Base-by-base conservation (phyloP, 2,329 filamentous ascomycete species). In the Colletotrichum destructivum region DNA sequence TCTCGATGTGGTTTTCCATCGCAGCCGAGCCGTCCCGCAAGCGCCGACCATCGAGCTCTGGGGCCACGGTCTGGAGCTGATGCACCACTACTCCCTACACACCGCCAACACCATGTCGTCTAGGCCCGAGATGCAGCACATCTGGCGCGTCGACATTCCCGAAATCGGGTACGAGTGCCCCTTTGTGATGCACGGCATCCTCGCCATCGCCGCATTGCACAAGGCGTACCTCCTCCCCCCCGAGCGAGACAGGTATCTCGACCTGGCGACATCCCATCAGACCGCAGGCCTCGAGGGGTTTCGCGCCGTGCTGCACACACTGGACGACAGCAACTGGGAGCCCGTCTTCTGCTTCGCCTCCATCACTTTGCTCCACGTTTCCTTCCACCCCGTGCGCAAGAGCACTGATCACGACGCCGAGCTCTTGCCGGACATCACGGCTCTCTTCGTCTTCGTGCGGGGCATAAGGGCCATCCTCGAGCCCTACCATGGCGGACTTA, bases 281-380 rank as follows among this genome's bases (percentile, higher is more conserved):
- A 79, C 77, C 2, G 64, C 79, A 2, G 78, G 78, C 1, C 76
- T 79, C 2, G 78, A 80, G 21, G 76, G 76, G 1, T 80, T 79
- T 47, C 77, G 78, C 12, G 62, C 69, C 2, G 62, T 71, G 5
- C 70, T 80, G 8, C 71, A 74, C 16, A 51, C 69, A 6, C 69
- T 78, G 11, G 40, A 73, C 40, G 31, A 74, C 8, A 61, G 69
- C 2, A 76, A 74, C 49, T 78, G 76, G 74, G 66, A 73, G 49
- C 79, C 82, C n/a, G 77, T 82, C 47, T 82, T 84, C 47, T 82
- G 79, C 75, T 84, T 86, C 62, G 82, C 84, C 66, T 83, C 83
- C 16, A 80, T 80, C 4, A 80, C 79, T 62, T 78, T 83, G 3
- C 16, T 79, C 8, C 75, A 75, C n/a, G 78, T 78, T 1, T 40